Evolutionary conservation across 345 rosid genomes (phyloP), one percentile per base, ranked within the genome.

Genomic region (Murraya paniculata): DNA sequence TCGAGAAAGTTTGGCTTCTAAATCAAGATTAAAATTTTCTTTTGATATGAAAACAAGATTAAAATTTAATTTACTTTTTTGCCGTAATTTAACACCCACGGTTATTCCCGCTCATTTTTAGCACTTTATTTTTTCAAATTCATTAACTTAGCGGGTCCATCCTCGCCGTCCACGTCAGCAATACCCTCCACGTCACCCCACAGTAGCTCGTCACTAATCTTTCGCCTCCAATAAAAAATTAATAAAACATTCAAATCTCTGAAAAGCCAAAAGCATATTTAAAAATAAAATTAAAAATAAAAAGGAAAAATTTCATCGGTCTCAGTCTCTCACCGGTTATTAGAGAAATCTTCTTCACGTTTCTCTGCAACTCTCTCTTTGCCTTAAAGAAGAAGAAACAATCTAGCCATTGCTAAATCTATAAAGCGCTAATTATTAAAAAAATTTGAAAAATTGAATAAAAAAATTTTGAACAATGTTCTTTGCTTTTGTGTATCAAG

Each of bases 381-480:
- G 87, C 83, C 97, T 87, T 92, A 71, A 86, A 88, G 91, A 82
- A 84, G 93, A 95, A 85, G 97, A 85, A 87, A 91, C 86, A 75
- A 74, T 85, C 83, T 78, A 78, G 50, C 81, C 30, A 28, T 66
- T 38, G 83, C 79, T 18, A 69, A 35, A 55, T 48, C 60, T 61
- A 80, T 59, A 22, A 55, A 62, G 64, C 61, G 21, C 56, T 16
- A 18, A 53, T 53, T 16, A 53, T 53, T 53, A 75, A 56, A 35
- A 67, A 50, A 27, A 39, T 1, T 24, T 18, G 24, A 72, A 56
- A 48, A 45, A 11, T 13, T 22, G 60, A 41, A 72, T 48, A 57
- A 33, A 13, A 13, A 76, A 56, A 33, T 58, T 64, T 58, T 71
- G 55, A 72, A 53, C 71, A 81, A 86, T 89, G 89, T 76, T 77